phyloP scores from a whole-genome alignment of 1,284 basidiomycete species.

The Leccinum fuscescens region DNA sequence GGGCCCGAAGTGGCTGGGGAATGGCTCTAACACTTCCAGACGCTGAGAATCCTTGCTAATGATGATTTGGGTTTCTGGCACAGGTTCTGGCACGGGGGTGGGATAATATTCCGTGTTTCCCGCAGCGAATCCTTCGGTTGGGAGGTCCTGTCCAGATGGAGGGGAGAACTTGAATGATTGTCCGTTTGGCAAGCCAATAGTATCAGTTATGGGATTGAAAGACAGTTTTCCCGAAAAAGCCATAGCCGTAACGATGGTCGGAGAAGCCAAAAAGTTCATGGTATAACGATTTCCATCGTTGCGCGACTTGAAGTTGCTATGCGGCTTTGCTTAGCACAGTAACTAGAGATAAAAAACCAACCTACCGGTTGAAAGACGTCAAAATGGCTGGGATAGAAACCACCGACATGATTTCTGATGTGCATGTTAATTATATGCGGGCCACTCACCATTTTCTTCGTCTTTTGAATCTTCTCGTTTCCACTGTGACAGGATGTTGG shows the following conservation, averaged over 20 bases:
- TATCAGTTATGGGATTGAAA: constrained; percentile 92
- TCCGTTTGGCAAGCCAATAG: constrained; percentile 73
- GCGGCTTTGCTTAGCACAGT: constrained; percentile 3
- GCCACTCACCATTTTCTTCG: constrained; percentile 83
- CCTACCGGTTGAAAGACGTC: constrained; percentile 91
- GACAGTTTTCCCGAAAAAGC: constrained; percentile 93
- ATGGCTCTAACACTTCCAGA: constrained; percentile 87
- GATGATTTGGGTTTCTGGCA: constrained; percentile 76
- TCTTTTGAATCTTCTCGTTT: constrained; percentile 88
- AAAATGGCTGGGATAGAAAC: constrained; percentile 70
- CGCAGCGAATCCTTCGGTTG: constrained; percentile 77
- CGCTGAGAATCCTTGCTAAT: constrained; percentile 83
- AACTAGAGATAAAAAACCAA: not conserved
- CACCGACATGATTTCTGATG: constrained; percentile 6
- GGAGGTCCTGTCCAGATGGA: constrained; percentile 84
- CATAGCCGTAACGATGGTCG: constrained; percentile 96
- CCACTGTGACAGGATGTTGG: constrained; percentile 57
- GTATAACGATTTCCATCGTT: constrained; percentile 96
- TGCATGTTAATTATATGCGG: constrained; percentile 1
- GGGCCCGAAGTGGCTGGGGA: constrained; percentile 72
- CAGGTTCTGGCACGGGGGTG: constrained; percentile 68
- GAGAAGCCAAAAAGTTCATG: constrained; percentile 98
- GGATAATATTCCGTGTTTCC: constrained; percentile 86
- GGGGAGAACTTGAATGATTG: constrained; percentile 83
- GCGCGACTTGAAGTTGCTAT: constrained; percentile 90